Conservation (phyloP, 805 yeast genomes). For the Cyberlindnera xishuangbannaensis region DNA sequence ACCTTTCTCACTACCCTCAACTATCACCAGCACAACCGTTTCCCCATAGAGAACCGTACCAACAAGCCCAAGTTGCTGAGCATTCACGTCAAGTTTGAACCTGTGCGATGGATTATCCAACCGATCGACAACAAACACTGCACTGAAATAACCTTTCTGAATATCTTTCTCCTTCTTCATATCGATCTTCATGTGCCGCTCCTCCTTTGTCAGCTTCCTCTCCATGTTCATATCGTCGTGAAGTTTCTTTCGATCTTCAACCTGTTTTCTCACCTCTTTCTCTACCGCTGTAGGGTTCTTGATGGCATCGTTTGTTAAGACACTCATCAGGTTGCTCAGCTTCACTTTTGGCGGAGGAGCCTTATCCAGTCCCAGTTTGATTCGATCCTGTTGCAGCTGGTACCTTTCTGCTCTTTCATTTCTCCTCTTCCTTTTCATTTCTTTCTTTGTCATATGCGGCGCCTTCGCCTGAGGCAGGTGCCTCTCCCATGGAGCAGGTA, state of each 20-base stretch:
- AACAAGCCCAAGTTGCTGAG: constrained; percentile 58
- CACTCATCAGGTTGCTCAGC: constrained; percentile 78
- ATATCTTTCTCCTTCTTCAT: constrained; percentile 44
- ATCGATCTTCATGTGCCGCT: constrained; percentile 44
- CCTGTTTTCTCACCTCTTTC: constrained; percentile 59
- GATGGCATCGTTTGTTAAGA: constrained; percentile 77
- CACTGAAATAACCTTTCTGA: constrained; percentile 44
- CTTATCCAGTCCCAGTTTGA: constrained; percentile 75
- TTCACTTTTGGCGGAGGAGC: constrained; percentile 89
- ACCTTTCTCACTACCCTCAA: constrained; percentile 67
- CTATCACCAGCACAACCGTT: constrained; percentile 51
- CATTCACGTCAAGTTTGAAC: constrained; percentile 74
- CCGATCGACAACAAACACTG: constrained; percentile 52
- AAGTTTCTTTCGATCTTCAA: constrained; percentile 48
- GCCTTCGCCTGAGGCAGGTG: constrained; percentile 36
- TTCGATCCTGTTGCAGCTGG: constrained; percentile 70
- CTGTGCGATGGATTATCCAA: constrained; percentile 60
- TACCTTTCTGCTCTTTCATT: constrained; percentile 58
- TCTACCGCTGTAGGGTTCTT: constrained; percentile 88
- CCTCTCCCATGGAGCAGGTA: constrained; percentile 53
- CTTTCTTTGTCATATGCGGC: constrained; percentile 67
- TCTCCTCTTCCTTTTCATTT: constrained; percentile 65
- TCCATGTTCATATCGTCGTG: constrained; percentile 60
- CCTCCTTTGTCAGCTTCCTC: constrained; percentile 57
- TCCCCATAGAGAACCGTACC: constrained; percentile 50